A percentile compares a stretch with the other conserved stretches of the same genome.
These are phyloP conservation scores for Houttuynia cordata DNA, from an alignment of 164 flowering plant genomes.

Conservation along the genomic window DNA sequence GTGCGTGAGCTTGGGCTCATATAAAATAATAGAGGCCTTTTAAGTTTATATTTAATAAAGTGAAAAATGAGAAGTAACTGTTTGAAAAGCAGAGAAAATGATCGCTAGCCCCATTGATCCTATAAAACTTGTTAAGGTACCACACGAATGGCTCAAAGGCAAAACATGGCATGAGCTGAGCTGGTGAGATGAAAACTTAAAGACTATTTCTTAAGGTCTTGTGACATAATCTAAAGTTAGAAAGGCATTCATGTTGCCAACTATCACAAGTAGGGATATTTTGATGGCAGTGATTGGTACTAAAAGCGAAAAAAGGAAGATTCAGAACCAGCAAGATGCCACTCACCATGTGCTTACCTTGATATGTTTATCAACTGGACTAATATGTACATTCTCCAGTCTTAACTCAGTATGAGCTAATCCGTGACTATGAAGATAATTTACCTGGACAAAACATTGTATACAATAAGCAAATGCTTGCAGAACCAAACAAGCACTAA, in stretches of 20 bases:
- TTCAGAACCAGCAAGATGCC: not conserved
- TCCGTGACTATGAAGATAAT: slow-evolving; percentile 96
- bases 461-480: not conserved
- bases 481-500: not conserved
- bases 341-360: slow-evolving; percentile 40
- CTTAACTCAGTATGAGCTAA: slow-evolving; percentile 97
- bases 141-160: not conserved
- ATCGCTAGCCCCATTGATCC: no score
- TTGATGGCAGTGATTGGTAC: not conserved
- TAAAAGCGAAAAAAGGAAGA: not conserved
- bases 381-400: slow-evolving; percentile 87
- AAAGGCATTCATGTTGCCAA: no score
- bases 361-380: slow-evolving; percentile 90
- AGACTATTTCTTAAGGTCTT: no score
- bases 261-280: not conserved
- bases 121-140: not conserved
- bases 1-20: no score
- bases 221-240: no score
- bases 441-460: slow-evolving; percentile 42
- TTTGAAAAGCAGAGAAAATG: not conserved
- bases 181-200: not conserved
- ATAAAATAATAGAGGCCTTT: no score
- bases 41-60: no score
- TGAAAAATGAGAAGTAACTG: not conserved
- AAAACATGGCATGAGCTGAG: no score